These are phyloP conservation scores for Themeda triandra DNA, from an alignment of 176 grass and related monocot species.

Conservation along the genomic window DNA sequence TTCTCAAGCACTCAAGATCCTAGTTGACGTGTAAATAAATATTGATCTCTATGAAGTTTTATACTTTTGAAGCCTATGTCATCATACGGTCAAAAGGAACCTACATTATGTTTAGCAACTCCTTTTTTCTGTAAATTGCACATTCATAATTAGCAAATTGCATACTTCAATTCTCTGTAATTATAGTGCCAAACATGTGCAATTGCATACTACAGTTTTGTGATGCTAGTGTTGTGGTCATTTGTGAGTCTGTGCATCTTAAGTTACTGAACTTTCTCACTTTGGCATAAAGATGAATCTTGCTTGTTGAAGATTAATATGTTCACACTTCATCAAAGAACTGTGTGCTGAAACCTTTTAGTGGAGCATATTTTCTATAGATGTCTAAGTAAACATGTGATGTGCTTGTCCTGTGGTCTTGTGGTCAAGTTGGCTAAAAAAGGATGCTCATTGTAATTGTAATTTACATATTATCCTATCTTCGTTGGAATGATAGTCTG, in stretches of 20 bases:
- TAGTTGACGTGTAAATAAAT: too few relatives aligned
- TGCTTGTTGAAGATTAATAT: not conserved
- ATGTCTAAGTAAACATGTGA: not conserved
- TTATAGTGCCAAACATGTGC: too few relatives aligned
- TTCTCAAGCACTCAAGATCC: too few relatives aligned
- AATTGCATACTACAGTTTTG: too few relatives aligned
- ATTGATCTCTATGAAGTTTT: too few relatives aligned
- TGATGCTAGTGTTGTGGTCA: too few relatives aligned
- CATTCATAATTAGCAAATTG: too few relatives aligned
- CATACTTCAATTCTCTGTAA: too few relatives aligned
- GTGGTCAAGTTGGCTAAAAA: not conserved
- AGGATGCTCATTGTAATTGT: not conserved
- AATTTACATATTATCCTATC: not conserved
- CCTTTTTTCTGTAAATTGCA: too few relatives aligned
- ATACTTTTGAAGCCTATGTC: too few relatives aligned
- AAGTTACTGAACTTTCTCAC: not conserved
- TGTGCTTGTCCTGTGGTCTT: not conserved
- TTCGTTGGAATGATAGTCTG: not conserved
- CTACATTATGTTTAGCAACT: too few relatives aligned
- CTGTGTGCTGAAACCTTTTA: not conserved
- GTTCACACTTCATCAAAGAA: not conserved
- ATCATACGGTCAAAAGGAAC: too few relatives aligned
- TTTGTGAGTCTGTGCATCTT: not conserved
- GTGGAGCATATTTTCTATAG: not conserved
- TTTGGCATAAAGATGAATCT: not conserved